Conservation (phyloP, 1,284 basidiomycete genomes). For the Apiotrichum veenhuisii region DNA sequence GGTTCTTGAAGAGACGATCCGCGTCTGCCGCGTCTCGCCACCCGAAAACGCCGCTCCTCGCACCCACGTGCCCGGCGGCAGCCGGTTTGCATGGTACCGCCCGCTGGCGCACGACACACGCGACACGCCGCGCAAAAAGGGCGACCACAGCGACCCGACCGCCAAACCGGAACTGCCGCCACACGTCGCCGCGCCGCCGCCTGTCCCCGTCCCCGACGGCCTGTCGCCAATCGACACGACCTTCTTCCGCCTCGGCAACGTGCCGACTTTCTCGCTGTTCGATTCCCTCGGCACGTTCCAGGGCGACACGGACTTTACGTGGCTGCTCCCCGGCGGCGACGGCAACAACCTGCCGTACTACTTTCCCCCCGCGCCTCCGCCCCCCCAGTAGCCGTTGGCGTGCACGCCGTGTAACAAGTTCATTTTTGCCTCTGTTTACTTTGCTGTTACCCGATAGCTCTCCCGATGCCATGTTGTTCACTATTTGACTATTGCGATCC, state of each 20-base stretch:
- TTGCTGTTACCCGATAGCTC: too few species aligned
- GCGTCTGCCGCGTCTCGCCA: constrained; percentile 9
- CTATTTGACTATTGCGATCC: too few species aligned
- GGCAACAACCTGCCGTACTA: not conserved
- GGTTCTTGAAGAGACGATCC: constrained; percentile 20
- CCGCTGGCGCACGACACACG: constrained; percentile 4
- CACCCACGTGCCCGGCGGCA: not conserved
- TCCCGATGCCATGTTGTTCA: too few species aligned
- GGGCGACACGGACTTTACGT: constrained; percentile 2
- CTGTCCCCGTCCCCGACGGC: not conserved
- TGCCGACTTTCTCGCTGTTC: not conserved
- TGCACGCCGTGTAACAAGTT: too few species aligned
- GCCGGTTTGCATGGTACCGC: constrained; percentile 11
- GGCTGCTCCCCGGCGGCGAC: constrained; percentile 3
- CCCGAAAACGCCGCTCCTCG: not conserved
- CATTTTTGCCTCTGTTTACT: too few species aligned
- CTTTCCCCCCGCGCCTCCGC: not conserved
- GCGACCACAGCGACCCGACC: not conserved
- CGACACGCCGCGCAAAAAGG: not conserved
- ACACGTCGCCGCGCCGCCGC: not conserved
- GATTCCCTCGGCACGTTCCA: not conserved
- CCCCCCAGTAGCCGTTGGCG: too few species aligned
- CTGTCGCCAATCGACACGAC: not conserved
- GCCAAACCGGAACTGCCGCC: not conserved
- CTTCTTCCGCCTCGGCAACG: not conserved